phyloP scores from a whole-genome alignment of 2,329 filamentous ascomycete species.

The Xylaria digitata region DNA sequence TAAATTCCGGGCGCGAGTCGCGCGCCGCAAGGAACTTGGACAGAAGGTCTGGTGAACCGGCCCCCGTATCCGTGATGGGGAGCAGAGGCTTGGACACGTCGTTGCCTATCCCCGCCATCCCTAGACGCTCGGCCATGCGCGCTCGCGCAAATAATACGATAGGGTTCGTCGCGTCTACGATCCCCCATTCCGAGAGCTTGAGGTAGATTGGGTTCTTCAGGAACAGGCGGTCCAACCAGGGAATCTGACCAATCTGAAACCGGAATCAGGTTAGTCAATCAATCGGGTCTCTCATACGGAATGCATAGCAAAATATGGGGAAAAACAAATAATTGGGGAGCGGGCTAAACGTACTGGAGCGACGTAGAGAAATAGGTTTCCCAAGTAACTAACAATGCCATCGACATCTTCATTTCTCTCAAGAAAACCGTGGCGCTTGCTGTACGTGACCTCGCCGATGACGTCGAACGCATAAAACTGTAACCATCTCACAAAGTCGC shows the following conservation, averaged over 20 bases:
- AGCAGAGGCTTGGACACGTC: conserved; percentile 53
- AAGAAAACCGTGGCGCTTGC: conserved; percentile 79
- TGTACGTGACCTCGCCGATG: conserved; percentile 81
- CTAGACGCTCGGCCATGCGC: conserved; percentile 73
- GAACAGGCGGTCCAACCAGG: conserved; percentile 74
- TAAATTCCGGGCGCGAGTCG: conserved; percentile 75
- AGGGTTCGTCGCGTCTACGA: conserved; percentile 76
- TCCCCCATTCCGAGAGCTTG: conserved; percentile 72
- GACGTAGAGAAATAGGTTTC: conserved; percentile 75
- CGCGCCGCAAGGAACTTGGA: conserved; percentile 78
- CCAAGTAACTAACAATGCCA: conserved; percentile 75
- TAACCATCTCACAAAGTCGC: conserved; percentile 77
- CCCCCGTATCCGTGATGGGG: conserved; percentile 53
- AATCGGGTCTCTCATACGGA: background rate
- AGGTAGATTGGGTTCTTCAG: conserved; percentile 81
- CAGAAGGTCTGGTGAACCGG: conserved; percentile 66
- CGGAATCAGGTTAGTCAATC: conserved; percentile 4
- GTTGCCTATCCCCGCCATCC: conserved; percentile 53
- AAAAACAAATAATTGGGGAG: background rate
- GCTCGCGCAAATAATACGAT: conserved; percentile 77
- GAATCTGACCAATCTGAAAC: conserved; percentile 76
- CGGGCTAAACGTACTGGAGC: conserved; percentile 66
- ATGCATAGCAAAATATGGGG: background rate
- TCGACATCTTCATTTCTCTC: conserved; percentile 80
- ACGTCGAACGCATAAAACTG: conserved; percentile 87